Conservation (phyloP, 495 filamentous ascomycete species). For the Xylona heveae region DNA sequence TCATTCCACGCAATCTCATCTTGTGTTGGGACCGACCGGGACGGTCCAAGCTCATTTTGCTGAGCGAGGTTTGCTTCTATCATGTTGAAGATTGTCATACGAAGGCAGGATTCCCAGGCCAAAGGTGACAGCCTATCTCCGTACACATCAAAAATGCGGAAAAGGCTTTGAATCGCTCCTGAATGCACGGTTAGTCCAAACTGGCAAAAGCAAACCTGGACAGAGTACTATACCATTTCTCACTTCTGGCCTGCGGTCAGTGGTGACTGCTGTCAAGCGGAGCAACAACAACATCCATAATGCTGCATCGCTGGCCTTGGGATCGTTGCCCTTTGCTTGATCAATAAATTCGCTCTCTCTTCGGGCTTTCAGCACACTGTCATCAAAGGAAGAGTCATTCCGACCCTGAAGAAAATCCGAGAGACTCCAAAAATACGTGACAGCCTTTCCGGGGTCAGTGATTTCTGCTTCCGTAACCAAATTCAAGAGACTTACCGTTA, state of each 20-base stretch:
- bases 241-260: slow-evolving; percentile 61
- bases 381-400: slow-evolving; percentile 25
- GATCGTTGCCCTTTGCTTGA: slow-evolving; percentile 21
- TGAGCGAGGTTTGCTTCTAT: slow-evolving; percentile 26
- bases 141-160: slow-evolving; percentile 81
- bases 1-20: slow-evolving; percentile 35
- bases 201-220: too few relatives aligned
- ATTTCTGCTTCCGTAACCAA: not conserved
- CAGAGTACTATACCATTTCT: slow-evolving; percentile 41
- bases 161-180: slow-evolving; percentile 67
- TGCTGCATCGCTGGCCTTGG: slow-evolving; percentile 36
- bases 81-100: slow-evolving; percentile 57
- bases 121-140: slow-evolving; percentile 57
- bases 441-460: slow-evolving; percentile 28
- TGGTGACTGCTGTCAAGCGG: slow-evolving; percentile 53
- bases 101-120: slow-evolving; percentile 70
- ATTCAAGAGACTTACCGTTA: slow-evolving; percentile 42
- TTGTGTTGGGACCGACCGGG: not conserved
- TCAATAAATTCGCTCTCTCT: slow-evolving; percentile 19
- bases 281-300: slow-evolving; percentile 75
- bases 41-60: slow-evolving; percentile 4
- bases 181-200: slow-evolving; percentile 1
- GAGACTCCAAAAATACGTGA: slow-evolving; percentile 87
- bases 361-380: slow-evolving; percentile 17
- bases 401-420: slow-evolving; percentile 57